Evolutionary conservation across 2,329 filamentous ascomycete genomes (phyloP), one percentile per base, ranked within the genome.

Genomic region (Sordariomycetes sp.): DNA sequence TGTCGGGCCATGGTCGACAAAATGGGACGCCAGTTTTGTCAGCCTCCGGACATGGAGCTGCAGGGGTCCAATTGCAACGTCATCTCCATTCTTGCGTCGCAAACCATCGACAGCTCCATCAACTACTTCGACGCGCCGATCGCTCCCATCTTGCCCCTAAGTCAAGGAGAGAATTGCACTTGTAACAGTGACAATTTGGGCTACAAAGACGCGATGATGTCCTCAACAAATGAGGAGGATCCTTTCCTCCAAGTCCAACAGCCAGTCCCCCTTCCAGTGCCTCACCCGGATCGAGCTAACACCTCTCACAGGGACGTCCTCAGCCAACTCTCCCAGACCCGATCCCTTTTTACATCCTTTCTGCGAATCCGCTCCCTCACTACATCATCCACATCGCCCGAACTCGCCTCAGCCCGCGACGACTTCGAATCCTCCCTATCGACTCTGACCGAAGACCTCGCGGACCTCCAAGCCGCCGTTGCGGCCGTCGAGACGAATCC

Each of bases 301-400:
- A 30, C 27, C 5, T 21, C 34, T 26, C 27, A 28, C 41, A 94
- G 87, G 61, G 92, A 98, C 63, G 86, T 96, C 46, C 79, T 94
- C 45, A 66, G 79, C 42, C 83, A 93, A 40, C 79, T 98, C 43
- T 73, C 82, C 44, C 77, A 76, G 11, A 83, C 86, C 34, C 82
- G 90, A 8, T 81, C 88, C 34, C 79, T 95, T 37, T 95, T 95
- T 69, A 80, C 84, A 43, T 95, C 88, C 12, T 98, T 94, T 66
- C 75, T 94, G 28, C 90, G 92, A 53, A 98, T 98, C 63, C 86
- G 87, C 52, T 92, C 87, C 30, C 80, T 94, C 18, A 75, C 80
- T 7, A 80, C 79, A 26, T 72, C 75, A 8, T 63, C 79, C 11
- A 68, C 70, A 28, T 88, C 85, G 14, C 87, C 86, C 10, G 92